Evolutionary conservation across 2,329 filamentous ascomycete genomes (phyloP), one percentile per base, ranked within the genome.

Genomic region (Fusarium subglutinans): DNA sequence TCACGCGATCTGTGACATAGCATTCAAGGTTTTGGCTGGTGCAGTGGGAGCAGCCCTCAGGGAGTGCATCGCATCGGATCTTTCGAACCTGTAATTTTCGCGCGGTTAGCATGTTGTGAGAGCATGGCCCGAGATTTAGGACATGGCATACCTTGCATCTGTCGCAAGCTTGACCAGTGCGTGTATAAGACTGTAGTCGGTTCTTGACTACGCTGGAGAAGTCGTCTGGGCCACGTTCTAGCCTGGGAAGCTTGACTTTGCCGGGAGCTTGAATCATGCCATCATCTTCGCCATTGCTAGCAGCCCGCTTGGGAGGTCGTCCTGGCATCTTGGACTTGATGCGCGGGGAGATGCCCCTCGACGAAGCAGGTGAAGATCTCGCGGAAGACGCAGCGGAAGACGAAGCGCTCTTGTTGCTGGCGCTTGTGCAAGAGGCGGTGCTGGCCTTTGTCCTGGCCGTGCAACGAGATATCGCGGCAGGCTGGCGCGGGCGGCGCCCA

Each of bases 131-230:
- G 26, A 62, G 47, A 41, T 45, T 18, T 7, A 58, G 63, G 41
- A 63, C 87, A 77, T 66, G 41, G 61, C 87, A 77, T 82, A 94
- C 92, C 88, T 96, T 96, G 87, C 94, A 97, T 63, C 94, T 88
- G 83, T 97, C 94, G 86, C 94, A 97, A 38, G 94, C 94, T 84
- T 97, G 94, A 15, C 94, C 94, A 0, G 94, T 97, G 65, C 88
- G 85, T 26, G 87, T 88, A 72, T 89, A 89, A 8, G 87, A 86
- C 72, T 87, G 86, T 50, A 90, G 81, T 62, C 88, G 86, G 77
- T 82, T 87, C 83, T 89, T 89, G 73, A 90, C 87, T 38, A 88
- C 86, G 64, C 82, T 85, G 8, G 88, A 90, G 72, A 89, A 90
- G 73, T 89, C 87, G 56, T 87, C 85, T 30, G 82, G 77, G 8